Evolutionary conservation across 2,329 filamentous ascomycete genomes (phyloP).

Genomic region (Blastomyces parvus): DNA sequence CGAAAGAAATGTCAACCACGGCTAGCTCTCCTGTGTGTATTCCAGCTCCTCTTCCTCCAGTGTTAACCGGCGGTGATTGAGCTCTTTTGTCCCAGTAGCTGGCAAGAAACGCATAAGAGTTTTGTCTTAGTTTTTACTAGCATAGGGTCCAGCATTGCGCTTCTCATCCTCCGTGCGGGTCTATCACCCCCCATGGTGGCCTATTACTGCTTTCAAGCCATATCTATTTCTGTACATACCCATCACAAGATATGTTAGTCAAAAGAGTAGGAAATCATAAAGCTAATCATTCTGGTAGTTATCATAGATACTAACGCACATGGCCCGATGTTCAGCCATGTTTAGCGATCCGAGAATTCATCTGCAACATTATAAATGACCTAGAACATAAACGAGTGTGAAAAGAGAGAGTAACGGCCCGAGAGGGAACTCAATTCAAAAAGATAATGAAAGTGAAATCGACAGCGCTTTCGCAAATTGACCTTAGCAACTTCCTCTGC

Average conservation of each 20-base stretch:
- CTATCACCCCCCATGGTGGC: neutral
- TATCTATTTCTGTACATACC: neutral
- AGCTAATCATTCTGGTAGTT: neutral
- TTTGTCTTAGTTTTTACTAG: neutral
- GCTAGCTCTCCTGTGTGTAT: too few relatives aligned
- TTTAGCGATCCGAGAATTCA: neutral
- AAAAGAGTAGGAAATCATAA: neutral
- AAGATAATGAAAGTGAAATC: neutral
- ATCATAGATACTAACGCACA: neutral
- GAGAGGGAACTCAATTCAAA: neutral
- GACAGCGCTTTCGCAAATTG: neutral
- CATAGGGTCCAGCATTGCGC: neutral
- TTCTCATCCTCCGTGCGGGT: neutral
- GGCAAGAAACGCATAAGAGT: neutral
- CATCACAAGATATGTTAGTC: too few relatives aligned
- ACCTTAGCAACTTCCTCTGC: neutral
- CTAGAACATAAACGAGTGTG: neutral
- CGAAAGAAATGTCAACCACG: too few relatives aligned
- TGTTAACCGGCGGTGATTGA: too few relatives aligned
- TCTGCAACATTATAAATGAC: neutral
- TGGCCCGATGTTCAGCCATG: neutral
- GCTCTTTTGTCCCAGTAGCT: too few relatives aligned
- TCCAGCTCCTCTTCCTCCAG: too few relatives aligned
- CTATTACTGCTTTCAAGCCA: neutral
- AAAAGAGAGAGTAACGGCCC: neutral